Evolutionary conservation across 331 rosid species (phyloP), one percentile per base, ranked within the genome.

Genomic region (Malus hybrid): DNA sequence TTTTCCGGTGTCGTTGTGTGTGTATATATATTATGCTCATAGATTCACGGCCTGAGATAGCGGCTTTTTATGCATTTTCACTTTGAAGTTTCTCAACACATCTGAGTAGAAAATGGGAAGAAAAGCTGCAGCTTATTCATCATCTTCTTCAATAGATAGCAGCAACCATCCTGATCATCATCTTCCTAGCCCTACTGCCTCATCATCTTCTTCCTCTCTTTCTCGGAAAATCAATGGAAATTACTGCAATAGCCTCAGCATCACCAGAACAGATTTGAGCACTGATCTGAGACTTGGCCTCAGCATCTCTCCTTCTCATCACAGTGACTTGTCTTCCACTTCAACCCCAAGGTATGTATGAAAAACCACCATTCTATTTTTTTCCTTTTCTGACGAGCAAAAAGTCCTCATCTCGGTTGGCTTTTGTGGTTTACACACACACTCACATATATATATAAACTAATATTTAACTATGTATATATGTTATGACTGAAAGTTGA

Each of bases 241-340:
- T 16, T 7, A 65, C 22, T 7, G 69, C 10, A 65, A 65, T 39
- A 22, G 59, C 36, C 65, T 20, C 28, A 73, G 68, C 61, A 0
- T 10, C 68, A 27, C 56, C 44, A 73, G 76, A 39, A 27, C 42
- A 42, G 69, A 73, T 73, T 73, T 73, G 60, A 42, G 77, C 69
- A 73, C 77, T 73, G 77, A 73, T 73, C 69, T 73, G 4, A 73
- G 77, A 60, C 77, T 73, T 73, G 77, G 77, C 77, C 77, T 73
- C 4, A 73, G 69, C 60, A 39, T 73, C 28, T 73, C 69, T 27
- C 7, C 77, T 7, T 73, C 69, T 60, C 44, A 10, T 61, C 69
- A 73, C 16, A 60, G 28, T 73, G 69, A 73, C 69, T 61, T 73
- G 77, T 73, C 77, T 42, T 73, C 77, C 60, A 61, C 77, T 73